Evolutionary conservation across 352 stramenopile genomes (phyloP), one percentile per base, ranked within the genome.

Genomic region (Nothophytophthora sp.): DNA sequence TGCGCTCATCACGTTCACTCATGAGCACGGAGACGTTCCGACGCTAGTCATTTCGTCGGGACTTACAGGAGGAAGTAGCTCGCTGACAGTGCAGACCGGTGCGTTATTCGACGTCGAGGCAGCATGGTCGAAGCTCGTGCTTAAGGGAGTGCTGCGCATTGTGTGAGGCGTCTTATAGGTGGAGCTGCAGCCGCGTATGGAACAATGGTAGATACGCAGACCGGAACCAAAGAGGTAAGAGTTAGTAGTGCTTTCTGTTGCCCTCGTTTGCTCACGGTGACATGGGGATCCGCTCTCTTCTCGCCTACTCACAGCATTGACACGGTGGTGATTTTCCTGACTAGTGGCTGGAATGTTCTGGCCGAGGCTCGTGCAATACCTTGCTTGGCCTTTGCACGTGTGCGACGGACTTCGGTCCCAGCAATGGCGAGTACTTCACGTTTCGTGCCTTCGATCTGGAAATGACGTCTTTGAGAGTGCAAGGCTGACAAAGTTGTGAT

Each of bases 221-320:
- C n/a, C n/a, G 78, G 76, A 29, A 86, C 70, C 5, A 90, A 87
- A 68, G 76, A 88, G 75, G 80, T 86, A 33, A 32, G 38, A n/a
- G n/a, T n/a, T n/a, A n/a, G n/a, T n/a, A n/a, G n/a, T n/a, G n/a
- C n/a, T n/a, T n/a, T n/a, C n/a, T n/a, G n/a, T n/a, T n/a, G 13
- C n/a, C 34, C 16, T 24, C 34, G 10, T n/a, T n/a, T n/a, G n/a
- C n/a, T n/a, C n/a, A n/a, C n/a, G n/a, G n/a, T n/a, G n/a, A n/a
- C n/a, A n/a, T n/a, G n/a, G n/a, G n/a, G n/a, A n/a, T n/a, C n/a
- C n/a, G n/a, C n/a, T n/a, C n/a, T n/a, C n/a, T n/a, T n/a, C n/a
- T n/a, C n/a, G n/a, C n/a, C n/a, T n/a, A n/a, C n/a, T n/a, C n/a
- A n/a, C n/a, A n/a, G n/a, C n/a, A n/a, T n/a, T n/a, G n/a, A n/a